Conservation (phyloP, 108 stramenopile genomes). For the Mediolabrus comicus region DNA sequence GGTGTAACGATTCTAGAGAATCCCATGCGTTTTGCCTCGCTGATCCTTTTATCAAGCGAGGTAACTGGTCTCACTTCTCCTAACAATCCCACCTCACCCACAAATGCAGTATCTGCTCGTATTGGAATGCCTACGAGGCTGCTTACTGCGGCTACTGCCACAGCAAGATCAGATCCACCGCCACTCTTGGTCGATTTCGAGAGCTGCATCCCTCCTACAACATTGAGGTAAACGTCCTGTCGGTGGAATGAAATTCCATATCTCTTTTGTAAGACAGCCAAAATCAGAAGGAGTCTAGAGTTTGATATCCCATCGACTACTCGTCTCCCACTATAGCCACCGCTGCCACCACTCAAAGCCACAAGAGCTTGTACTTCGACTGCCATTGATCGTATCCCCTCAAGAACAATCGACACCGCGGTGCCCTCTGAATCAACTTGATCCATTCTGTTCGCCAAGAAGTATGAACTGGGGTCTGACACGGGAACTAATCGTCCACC, state of each 20-base stretch:
- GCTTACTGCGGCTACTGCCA: conserved; percentile 81
- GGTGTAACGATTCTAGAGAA: conserved; percentile 78
- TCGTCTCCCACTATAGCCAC: conserved; percentile 52
- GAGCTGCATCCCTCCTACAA: conserved; percentile 80
- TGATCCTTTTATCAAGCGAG: conserved; percentile 71
- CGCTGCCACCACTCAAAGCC: conserved; percentile 33
- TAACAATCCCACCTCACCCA: conserved; percentile 92
- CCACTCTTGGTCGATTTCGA: conserved; percentile 41
- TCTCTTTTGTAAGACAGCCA: conserved; percentile 92
- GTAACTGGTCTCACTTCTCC: conserved; percentile 86
- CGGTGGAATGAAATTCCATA: conserved; percentile 67
- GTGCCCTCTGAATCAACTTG: conserved; percentile 79
- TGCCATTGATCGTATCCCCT: conserved; percentile 88
- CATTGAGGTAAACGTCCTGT: conserved; percentile 90
- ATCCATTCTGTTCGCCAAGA: conserved; percentile 57
- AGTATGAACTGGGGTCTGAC: conserved; percentile 81
- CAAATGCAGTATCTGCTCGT: conserved; percentile 90
- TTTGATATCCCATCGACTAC: conserved; percentile 78
- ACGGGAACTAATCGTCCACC: conserved; percentile 77
- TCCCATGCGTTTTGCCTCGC: conserved; percentile 81
- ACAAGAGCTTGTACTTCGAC: conserved; percentile 71
- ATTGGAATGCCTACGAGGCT: conserved; percentile 76
- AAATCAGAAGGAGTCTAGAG: conserved; percentile 75
- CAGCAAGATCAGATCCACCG: conserved; percentile 75
- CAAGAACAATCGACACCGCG: conserved; percentile 84